Base-by-base conservation (phyloP, 2,329 filamentous ascomycete species). In the Aspergillus oerlinghausenensis region DNA sequence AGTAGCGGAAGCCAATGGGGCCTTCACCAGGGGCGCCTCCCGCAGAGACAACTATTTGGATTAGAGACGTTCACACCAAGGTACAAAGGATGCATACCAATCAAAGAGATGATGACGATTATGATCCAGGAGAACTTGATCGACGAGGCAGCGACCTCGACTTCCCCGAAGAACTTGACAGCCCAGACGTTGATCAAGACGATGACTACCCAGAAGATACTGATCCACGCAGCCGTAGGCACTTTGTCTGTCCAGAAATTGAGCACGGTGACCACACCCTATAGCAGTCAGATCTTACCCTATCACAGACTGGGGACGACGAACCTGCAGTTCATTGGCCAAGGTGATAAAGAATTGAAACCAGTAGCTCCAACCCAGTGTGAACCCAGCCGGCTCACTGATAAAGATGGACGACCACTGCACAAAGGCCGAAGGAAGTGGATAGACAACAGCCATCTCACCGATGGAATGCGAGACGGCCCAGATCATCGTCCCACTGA, bases 61-160 rank as follows among this genome's bases (percentile, higher is more conserved):
- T 28, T 14, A 14, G 4, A 9, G 29, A 49, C 17, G 14, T 17
- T 7, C 32, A 6, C 3, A 11, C 25, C 25, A 29, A 17, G 32
- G 5, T 7, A 5, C 2, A 47, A 4, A 17, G 9, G 29, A 17
- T 10, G 58, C 67, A 47, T 54, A 69, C 67, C 67, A 49, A 73
- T 73, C 42, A 76, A 67, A 17, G 75, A 76, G 49, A 79, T 73
- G 60, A 80, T 79, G 60, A 79, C 75, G 25, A 79, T 70, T 54
- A 80, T 73, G 53, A 80, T 79, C 76, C 77, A 79, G 35, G 73
- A 69, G 40, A 80, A 78, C 58, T 80, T 80, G 63, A 80, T 75
- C 2, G 70, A 68, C 6, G 75, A 76, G 38, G 72, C 68, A 5
- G 76, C 58, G 19, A 79, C 77, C 59, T 80, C 78, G 11, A 77